These are phyloP conservation scores for Aspergillus mulundensis DNA, from an alignment of 495 filamentous ascomycete species.

Conservation along the genomic window DNA sequence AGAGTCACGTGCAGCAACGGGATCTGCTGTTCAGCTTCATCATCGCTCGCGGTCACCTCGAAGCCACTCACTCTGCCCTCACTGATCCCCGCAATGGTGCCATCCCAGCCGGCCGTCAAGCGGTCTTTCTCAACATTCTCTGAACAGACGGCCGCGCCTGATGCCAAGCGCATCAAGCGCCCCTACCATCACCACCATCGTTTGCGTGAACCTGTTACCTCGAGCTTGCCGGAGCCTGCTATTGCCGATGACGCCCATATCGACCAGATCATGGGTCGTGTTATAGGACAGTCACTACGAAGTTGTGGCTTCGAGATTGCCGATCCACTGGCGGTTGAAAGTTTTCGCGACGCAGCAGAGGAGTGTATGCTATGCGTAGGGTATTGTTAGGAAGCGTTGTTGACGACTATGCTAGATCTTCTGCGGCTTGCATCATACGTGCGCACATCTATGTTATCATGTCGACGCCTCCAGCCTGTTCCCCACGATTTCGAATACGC, in stretches of 20 bases:
- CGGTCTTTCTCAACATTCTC: constrained; percentile 34
- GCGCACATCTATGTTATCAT: constrained; percentile 56
- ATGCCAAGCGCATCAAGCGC: constrained; percentile 44
- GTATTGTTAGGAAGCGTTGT: neutral
- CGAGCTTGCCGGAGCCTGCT: constrained; percentile 33
- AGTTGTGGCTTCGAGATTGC: constrained; percentile 56
- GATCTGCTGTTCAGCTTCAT: constrained; percentile 9
- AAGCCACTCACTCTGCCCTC: constrained; percentile 4
- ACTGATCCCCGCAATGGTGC: constrained; percentile 27
- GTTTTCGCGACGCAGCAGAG: constrained; percentile 53
- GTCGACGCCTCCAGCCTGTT: constrained; percentile 57
- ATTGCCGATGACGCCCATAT: constrained; percentile 42
- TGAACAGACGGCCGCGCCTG: constrained; percentile 16
- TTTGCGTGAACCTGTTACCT: constrained; percentile 26
- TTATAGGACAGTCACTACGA: constrained; percentile 51
- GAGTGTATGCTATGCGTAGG: constrained; percentile 50
- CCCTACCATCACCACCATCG: constrained; percentile 46
- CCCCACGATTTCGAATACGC: constrained; percentile 68
- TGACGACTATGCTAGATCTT: constrained; percentile 48
- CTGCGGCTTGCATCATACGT: constrained; percentile 51
- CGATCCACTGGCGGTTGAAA: constrained; percentile 54
- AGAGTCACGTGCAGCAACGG: constrained; percentile 10
- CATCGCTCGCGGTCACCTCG: neutral
- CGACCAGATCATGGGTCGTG: constrained; percentile 52
- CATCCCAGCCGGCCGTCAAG: constrained; percentile 35